phyloP scores from a whole-genome alignment of 169 alveolate species.

The Plasmodium chabaudi region DNA sequence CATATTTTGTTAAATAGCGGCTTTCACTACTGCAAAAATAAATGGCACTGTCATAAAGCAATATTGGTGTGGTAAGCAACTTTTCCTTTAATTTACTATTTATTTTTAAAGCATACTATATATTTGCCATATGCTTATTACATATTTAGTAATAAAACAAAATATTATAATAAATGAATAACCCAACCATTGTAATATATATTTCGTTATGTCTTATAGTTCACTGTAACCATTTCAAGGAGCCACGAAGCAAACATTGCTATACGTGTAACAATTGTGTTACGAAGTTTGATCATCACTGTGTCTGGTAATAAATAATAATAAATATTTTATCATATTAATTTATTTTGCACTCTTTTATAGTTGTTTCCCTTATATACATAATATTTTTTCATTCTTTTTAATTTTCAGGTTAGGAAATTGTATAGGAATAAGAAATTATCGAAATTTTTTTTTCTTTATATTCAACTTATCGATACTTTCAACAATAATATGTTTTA shows the following conservation, averaged over 20 bases:
- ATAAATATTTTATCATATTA: neutral
- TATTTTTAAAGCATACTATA: neutral
- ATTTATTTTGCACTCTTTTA: neutral
- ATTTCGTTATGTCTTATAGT: slow-evolving; percentile 19
- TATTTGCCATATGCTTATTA: neutral
- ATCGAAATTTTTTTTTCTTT: slow-evolving; percentile 58
- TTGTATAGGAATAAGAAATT: slow-evolving; percentile 58
- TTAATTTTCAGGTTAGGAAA: slow-evolving; percentile 62
- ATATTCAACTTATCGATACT: slow-evolving; percentile 71
- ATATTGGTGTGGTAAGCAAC: slow-evolving; percentile 64
- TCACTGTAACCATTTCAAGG: slow-evolving; percentile 82
- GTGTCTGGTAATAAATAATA: slow-evolving; percentile 89
- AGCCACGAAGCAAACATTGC: slow-evolving; percentile 96
- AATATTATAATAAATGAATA: neutral
- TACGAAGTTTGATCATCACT: slow-evolving; percentile 95
- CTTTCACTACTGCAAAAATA: slow-evolving; percentile 68
- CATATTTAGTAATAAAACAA: neutral
- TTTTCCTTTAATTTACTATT: neutral
- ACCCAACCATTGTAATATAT: neutral
- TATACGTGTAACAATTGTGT: slow-evolving; percentile 93
- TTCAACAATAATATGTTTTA: slow-evolving; percentile 70
- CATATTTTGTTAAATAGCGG: slow-evolving; percentile 34
- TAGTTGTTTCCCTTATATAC: neutral
- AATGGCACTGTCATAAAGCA: slow-evolving; percentile 60
- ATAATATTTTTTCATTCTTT: slow-evolving; percentile 4